Base-by-base conservation (phyloP, 768 basidiomycete genomes). In the Lactarius indigo region DNA sequence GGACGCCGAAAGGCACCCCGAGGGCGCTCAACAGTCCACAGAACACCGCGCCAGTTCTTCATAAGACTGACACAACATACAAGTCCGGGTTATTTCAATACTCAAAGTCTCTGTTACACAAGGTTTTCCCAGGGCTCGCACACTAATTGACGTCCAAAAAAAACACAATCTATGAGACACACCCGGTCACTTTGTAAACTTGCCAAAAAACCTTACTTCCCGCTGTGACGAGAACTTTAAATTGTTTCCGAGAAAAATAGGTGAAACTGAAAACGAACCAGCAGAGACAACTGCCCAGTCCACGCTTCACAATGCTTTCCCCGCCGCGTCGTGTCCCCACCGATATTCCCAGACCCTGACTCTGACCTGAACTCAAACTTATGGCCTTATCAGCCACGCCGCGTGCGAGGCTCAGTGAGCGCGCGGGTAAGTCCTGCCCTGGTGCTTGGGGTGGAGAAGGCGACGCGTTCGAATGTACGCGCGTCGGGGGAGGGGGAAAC, bases 341-440 rank as follows among this genome's bases (percentile, higher is more conserved):
- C 44, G 26, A 42, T 15, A 41, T 31, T 31, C 17, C 42, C 59
- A n/a, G 30, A 20, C 15, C 28, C 54, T 23, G 47, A 47, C 44
- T 12, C 44, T 7, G 54, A 54, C 12, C 54, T 6, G 30, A 30
- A 52, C 28, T 52, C 50, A 12, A 52, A 56, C 31, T 31, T 3
- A 56, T 20, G 28, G 9, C 54, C 54, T 17, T 30, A 31, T 56
- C 54, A 31, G 31, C 17, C 54, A 4, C 4, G 6, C 54, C 54
- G 15, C 54, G 26, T 23, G 54, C 28, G 30, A 31, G 28, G 79
- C 54, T 73, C 39, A 33, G 58, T 61, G 61, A 37, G 31, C 47
- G 33, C n/a, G 31, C 37, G 58, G 39, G 52, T 42, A 42, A 59
- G 35, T 52, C 37, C 59, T 44, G 54, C 20, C 37, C 42, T 59